Evolutionary conservation across 495 filamentous ascomycete genomes (phyloP).

Genomic region (Penicillium egyptiacum): DNA sequence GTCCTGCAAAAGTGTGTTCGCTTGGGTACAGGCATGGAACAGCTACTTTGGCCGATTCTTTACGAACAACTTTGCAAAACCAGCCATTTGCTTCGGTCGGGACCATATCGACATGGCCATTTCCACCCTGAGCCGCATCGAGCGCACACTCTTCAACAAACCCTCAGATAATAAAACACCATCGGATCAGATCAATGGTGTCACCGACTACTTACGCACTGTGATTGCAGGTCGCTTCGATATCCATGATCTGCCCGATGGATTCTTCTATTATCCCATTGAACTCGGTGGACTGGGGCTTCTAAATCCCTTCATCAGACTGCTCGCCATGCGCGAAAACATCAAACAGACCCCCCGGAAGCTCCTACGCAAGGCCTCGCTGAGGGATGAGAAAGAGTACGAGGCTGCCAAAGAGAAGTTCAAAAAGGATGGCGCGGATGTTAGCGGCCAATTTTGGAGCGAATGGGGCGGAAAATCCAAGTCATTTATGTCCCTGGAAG

Average conservation of each 20-base stretch:
- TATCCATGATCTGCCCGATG: slow-evolving; percentile 59
- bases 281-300: slow-evolving; percentile 59
- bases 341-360: slow-evolving; percentile 48
- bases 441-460: slow-evolving; percentile 10
- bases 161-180: background rate
- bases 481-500: slow-evolving; percentile 53
- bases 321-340: slow-evolving; percentile 53
- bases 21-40: slow-evolving; percentile 67
- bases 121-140: slow-evolving; percentile 58
- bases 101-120: slow-evolving; percentile 65
- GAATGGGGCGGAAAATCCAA: slow-evolving; percentile 25
- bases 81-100: slow-evolving; percentile 63
- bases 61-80: slow-evolving; percentile 62
- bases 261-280: slow-evolving; percentile 66
- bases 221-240: slow-evolving; percentile 55
- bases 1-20: slow-evolving; percentile 56
- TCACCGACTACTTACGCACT: slow-evolving; percentile 58
- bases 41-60: slow-evolving; percentile 65
- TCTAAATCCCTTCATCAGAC: slow-evolving; percentile 55
- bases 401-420: slow-evolving; percentile 43
- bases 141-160: slow-evolving; percentile 51
- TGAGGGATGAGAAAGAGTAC: slow-evolving; percentile 49
- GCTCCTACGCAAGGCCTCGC: slow-evolving; percentile 45
- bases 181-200: slow-evolving; percentile 37
- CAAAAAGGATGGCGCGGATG: slow-evolving; percentile 32